Conservation (phyloP, 495 filamentous ascomycete species). For the Xylaria telfairii region DNA sequence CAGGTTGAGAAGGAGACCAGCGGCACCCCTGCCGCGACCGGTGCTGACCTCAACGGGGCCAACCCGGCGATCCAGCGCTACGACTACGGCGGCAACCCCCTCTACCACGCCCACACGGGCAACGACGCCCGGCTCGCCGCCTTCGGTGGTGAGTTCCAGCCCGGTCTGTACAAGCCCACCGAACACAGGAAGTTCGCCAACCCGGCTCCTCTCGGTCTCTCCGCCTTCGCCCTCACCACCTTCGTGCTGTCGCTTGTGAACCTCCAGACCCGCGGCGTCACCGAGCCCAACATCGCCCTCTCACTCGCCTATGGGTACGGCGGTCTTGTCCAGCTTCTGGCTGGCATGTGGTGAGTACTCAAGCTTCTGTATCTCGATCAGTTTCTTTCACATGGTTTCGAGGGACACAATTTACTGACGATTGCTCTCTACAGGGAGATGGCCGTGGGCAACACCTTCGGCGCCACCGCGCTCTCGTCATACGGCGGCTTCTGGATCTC, state of each 20-base stretch:
- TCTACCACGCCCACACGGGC: conserved; percentile 70
- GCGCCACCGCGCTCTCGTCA: conserved; percentile 94
- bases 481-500: conserved; percentile 98
- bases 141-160: conserved; percentile 96
- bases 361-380: not conserved
- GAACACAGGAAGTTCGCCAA: conserved; percentile 84
- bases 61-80: conserved; percentile 39
- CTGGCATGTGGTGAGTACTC: conserved; percentile 92
- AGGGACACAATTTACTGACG: not conserved
- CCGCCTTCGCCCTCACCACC: conserved; percentile 93
- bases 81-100: conserved; percentile 69
- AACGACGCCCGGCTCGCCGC: conserved; percentile 70
- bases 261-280: conserved; percentile 66
- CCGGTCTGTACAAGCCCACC: conserved; percentile 82
- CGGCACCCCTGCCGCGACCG: conserved; percentile 34
- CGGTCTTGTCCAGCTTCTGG: conserved; percentile 88
- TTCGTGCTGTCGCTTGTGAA: conserved; percentile 92
- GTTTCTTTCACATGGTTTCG: not conserved
- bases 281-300: conserved; percentile 70
- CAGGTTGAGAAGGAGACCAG: conserved; percentile 43
- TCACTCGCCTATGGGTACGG: conserved; percentile 79
- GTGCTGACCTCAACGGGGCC: conserved; percentile 40
- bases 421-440: conserved; percentile 74
- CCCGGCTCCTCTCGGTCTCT: conserved; percentile 83
- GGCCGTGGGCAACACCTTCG: conserved; percentile 97